Evolutionary conservation across 352 stramenopile genomes (phyloP).

Genomic region (Ophiocytium majus): DNA sequence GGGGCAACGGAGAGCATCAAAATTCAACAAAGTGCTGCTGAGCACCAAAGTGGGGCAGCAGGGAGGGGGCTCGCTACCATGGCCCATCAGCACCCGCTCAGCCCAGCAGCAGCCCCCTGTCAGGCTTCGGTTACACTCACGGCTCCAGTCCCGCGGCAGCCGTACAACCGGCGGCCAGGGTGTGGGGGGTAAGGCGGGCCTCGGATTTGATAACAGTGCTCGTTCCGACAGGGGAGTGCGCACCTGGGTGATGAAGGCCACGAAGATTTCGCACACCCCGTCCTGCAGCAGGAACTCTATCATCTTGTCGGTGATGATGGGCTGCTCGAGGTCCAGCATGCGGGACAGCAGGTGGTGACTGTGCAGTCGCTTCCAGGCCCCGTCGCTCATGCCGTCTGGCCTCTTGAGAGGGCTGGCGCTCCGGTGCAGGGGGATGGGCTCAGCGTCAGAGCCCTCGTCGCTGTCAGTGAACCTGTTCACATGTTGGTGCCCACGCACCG

Average conservation of each 20-base stretch:
- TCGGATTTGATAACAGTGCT: no score
- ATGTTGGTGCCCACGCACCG: neutral
- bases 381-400: neutral
- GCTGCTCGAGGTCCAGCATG: slow-evolving; percentile 48
- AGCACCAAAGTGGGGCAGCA: no score
- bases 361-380: slow-evolving; percentile 10
- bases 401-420: neutral
- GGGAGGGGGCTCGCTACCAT: no score
- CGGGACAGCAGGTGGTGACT: slow-evolving; percentile 25
- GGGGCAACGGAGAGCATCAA: no score
- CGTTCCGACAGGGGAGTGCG: no score
- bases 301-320: slow-evolving; percentile 52
- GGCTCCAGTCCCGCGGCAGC: no score
- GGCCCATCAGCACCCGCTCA: no score
- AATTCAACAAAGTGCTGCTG: no score
- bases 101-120: no score
- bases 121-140: no score
- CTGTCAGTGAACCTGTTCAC: slow-evolving; percentile 7
- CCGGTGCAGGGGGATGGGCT: neutral
- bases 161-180: no score
- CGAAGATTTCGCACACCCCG: slow-evolving; percentile 56
- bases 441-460: neutral
- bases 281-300: slow-evolving; percentile 56
- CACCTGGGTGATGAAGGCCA: slow-evolving; percentile 58
- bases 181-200: no score